Conservation (phyloP, 805 yeast genomes). For the Wickerhamiella qilinensis region DNA sequence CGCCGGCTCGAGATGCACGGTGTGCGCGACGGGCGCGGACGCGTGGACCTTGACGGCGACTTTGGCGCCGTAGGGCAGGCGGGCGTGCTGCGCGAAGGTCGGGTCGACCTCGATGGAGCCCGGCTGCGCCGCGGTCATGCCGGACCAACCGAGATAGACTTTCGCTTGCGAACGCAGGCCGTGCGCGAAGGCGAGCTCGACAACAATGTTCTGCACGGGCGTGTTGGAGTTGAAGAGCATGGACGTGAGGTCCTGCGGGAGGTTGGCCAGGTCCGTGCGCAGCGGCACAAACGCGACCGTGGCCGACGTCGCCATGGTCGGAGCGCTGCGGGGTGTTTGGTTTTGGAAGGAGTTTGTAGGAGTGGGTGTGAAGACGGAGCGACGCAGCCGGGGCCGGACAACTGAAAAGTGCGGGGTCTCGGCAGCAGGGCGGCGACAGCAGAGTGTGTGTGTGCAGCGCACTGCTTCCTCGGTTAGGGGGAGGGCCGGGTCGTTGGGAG, state of each 20-base stretch:
- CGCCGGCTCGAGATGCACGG: constrained; percentile 63
- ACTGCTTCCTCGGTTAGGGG: too few species aligned
- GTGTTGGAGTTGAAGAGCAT: constrained; percentile 36
- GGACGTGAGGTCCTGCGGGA: constrained; percentile 34
- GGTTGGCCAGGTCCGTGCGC: constrained; percentile 36
- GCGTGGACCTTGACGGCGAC: constrained; percentile 33
- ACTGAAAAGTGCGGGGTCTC: too few species aligned
- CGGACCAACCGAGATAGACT: constrained; percentile 52
- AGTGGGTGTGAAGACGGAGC: too few species aligned
- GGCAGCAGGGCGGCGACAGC: too few species aligned
- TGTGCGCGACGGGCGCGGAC: constrained; percentile 35
- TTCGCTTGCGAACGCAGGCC: constrained; percentile 12
- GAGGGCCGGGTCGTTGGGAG: too few species aligned
- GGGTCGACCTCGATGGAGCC: constrained; percentile 48
- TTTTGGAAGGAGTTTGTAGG: too few species aligned
- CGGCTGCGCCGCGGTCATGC: constrained; percentile 27
- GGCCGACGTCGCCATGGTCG: constrained; percentile 14
- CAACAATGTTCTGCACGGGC: constrained; percentile 38
- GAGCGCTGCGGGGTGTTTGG: constrained; percentile 1
- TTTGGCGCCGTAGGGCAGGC: constrained; percentile 28
- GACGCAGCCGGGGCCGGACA: too few species aligned
- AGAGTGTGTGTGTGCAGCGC: too few species aligned
- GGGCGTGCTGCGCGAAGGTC: constrained; percentile 37
- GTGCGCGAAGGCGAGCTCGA: constrained; percentile 28
- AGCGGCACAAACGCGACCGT: constrained; percentile 22